These are phyloP conservation scores for Talaromyces sp. DNA, from an alignment of 2,329 filamentous ascomycete species.

Conservation along the genomic window DNA sequence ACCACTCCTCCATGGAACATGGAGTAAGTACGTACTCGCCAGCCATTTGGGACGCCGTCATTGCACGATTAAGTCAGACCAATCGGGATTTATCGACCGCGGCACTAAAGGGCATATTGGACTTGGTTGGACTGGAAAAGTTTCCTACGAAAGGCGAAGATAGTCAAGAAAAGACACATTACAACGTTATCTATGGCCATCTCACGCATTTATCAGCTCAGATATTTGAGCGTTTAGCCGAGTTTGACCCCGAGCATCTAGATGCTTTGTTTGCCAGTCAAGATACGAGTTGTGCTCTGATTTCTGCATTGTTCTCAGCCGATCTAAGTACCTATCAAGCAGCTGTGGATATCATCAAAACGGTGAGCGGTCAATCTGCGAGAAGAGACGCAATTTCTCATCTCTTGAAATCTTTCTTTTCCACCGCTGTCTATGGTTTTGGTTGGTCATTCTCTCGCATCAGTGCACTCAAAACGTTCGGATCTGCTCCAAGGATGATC, in stretches of 20 bases:
- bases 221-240: conserved; percentile 71
- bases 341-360: conserved; percentile 75
- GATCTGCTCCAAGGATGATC: conserved; percentile 56
- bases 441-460: conserved; percentile 54
- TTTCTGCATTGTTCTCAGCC: conserved; percentile 75
- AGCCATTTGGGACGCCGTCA: conserved; percentile 71
- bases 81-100: conserved; percentile 68
- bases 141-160: conserved; percentile 52
- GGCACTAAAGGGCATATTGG: conserved; percentile 64
- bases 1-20: conserved; percentile 58
- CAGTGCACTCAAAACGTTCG: conserved; percentile 53
- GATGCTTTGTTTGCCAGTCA: conserved; percentile 63
- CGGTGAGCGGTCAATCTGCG: conserved; percentile 65
- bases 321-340: conserved; percentile 74
- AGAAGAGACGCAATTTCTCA: conserved; percentile 58
- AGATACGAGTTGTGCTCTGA: conserved; percentile 65
- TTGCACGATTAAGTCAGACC: conserved; percentile 61
- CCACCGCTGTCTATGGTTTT: conserved; percentile 52
- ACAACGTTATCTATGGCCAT: conserved; percentile 67
- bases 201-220: conserved; percentile 61
- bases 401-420: conserved; percentile 54
- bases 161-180: conserved; percentile 57
- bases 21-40: conserved; percentile 66
- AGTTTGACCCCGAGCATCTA: conserved; percentile 67
- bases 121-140: conserved; percentile 69